Evolutionary conservation across 1,139 yeast genomes (phyloP), one percentile per base, ranked within the genome.

Genomic region (Arxiozyma slooffiae): DNA sequence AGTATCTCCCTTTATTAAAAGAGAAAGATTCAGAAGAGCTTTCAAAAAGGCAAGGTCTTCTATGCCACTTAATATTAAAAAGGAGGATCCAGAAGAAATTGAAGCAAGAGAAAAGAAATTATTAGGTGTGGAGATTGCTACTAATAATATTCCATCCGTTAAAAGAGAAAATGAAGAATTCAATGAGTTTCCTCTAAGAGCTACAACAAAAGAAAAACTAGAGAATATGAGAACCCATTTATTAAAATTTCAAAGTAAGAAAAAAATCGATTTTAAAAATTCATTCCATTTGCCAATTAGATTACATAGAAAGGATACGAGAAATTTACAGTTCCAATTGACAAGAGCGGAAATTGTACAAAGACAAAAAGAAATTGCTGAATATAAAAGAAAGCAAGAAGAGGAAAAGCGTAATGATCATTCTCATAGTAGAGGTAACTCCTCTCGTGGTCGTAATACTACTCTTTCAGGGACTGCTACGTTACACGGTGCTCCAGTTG

Each of bases 261-360:
- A 79, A 58, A 76, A 77, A 46, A 83, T 92, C 37, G 86, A 86
- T 56, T 92, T 94, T 6, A 71, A 73, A 34, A 72, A 74, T 38
- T 82, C 82, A 56, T 90, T 90, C 66, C 81, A 80, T 48, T 77
- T 78, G 53, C 98, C 98, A 0, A 84, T 90, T 18, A 73, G 96
- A 58, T 72, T 90, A 61, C 96, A 89, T 66, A 77, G 97, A 59
- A 89, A 90, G 64, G 97, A 90, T 67, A 96, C 97, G 1, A 78
- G 89, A 59, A 87, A 87, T 63, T 73, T 90, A 65, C 96, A 87
- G 64, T 86, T 85, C 62, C 96, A 87, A 67, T 71, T 86, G 58
- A 83, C 90, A 72, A 60, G 78, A 71, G 67, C 78, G 74, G 67
- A 80, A 72, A 75, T 76, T 57, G 85, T 78, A 46, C 79, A 75